Conservation (phyloP, 2,329 filamentous ascomycete species). For the Lecanicillium sp. region DNA sequence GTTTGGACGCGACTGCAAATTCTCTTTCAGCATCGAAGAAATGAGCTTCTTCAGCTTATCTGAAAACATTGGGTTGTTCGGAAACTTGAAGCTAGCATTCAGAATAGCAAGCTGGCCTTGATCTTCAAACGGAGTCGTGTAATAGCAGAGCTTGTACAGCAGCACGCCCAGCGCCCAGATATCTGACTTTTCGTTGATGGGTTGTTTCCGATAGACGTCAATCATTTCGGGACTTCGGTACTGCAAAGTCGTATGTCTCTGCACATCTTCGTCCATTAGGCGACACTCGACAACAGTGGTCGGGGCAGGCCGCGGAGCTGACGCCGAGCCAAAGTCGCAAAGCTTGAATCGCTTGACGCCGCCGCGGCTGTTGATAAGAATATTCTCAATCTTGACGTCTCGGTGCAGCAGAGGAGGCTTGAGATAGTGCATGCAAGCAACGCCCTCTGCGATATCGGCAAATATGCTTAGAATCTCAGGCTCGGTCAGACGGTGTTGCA, state of each 20-base stretch:
- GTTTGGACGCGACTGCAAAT: slow-evolving; percentile 70
- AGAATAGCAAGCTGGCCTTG: slow-evolving; percentile 95
- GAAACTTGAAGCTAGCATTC: slow-evolving; percentile 91
- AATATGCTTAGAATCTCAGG: slow-evolving; percentile 97
- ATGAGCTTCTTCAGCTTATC: slow-evolving; percentile 85
- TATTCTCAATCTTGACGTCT: slow-evolving; percentile 96
- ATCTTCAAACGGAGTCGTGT: slow-evolving; percentile 97
- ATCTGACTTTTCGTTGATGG: slow-evolving; percentile 97
- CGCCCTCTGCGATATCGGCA: slow-evolving; percentile 87
- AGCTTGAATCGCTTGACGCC: slow-evolving; percentile 79
- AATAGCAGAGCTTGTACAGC: slow-evolving; percentile 97
- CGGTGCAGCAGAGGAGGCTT: slow-evolving; percentile 88
- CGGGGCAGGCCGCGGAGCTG: slow-evolving; percentile 74
- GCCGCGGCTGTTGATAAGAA: slow-evolving; percentile 68
- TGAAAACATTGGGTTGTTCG: slow-evolving; percentile 80
- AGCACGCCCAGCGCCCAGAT: slow-evolving; percentile 96
- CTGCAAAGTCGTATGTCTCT: slow-evolving; percentile 93
- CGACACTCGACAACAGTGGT: slow-evolving; percentile 82
- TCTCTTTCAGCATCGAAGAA: slow-evolving; percentile 84
- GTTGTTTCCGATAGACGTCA: slow-evolving; percentile 91
- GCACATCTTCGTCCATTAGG: slow-evolving; percentile 91
- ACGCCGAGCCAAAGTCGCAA: slow-evolving; percentile 94
- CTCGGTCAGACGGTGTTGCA: slow-evolving; percentile 94
- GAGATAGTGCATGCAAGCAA: slow-evolving; percentile 98
- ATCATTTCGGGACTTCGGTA: slow-evolving; percentile 99